Evolutionary conservation across 2,329 filamentous ascomycete species (phyloP), one percentile per base, ranked within the genome.

Genomic region (Xylaria sp.): DNA sequence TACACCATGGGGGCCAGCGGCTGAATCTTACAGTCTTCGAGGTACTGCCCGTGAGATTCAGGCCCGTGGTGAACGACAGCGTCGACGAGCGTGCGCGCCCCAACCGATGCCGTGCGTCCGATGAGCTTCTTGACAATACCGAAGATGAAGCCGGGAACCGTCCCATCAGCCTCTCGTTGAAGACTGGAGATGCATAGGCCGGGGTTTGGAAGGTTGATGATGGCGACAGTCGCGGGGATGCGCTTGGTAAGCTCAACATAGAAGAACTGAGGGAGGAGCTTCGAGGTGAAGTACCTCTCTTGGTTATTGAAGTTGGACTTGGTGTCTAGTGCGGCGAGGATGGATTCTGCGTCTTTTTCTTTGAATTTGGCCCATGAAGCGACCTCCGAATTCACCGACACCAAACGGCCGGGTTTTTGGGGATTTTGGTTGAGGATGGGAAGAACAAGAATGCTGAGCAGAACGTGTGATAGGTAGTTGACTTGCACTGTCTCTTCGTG

Each of bases 391-490:
- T 66, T 71, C 8, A 77, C 72, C 7, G 77, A 65, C 3, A 71
- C 73, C 9, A 79, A 17, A 17, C 64, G 55, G 34, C 24, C 69
- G 30, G 68, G 27, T 6, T 54, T 1, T 3, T 27, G 4, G 9
- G 54, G 39, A 1, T 62, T 61, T 32, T 65, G 81, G 61, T 82
- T 81, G 1, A 87, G 75, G 36, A 82, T 81, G 0, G 84, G 85
- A 0, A 87, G 72, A 4, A 87, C 58, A 0, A 85, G 76, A 0
- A 85, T 72, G 0, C 78, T 80, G 0, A 88, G 77, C 0, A 88
- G 74, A 6, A 84, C 79, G 0, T 84, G 87, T 21, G 79, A 82
- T 65, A 88, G 78, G 11, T 85, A 85, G 66, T 88, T 88, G 47
- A 83, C 81, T 0, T 84, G 85, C 45, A 87, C 73, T 2, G 77